Evolutionary conservation across 2,329 filamentous ascomycete genomes (phyloP), one percentile per base, ranked within the genome.

Genomic region (Erysiphe pulchra): DNA sequence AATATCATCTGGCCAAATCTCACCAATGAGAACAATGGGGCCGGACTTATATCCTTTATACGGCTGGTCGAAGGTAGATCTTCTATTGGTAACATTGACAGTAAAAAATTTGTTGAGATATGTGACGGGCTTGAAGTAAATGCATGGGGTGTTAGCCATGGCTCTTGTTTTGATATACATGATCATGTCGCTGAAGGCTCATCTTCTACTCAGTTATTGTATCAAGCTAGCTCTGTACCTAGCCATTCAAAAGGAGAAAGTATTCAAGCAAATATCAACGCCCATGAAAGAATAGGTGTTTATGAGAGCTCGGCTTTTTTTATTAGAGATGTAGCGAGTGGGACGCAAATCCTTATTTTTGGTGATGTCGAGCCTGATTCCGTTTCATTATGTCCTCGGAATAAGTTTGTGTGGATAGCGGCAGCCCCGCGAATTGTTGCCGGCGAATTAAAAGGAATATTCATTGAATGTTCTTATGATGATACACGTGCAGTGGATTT

Each of bases 1-100:
- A 92, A 94, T 56, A 66, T 93, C 47, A 92, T 95, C 46, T 98
- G 90, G 90, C 90, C 90, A 0, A 98, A 98, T 53, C 64, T 98
- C 36, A 92, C 84, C 0, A 87, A 98, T 56, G 90, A 98, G 62
- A 90, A 93, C 59, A 85, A 86, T 32, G 90, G 90, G 20, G 86
- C 86, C 4, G 90, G 90, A 0, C 69, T 98, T 28, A 75, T 98
- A 32, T 93, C 84, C 0, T 95, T 92, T 54, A 77, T 85, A 59
- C 74, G 90, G 14, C 67, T 98, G 10, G 77, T 83, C 5, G 86
- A 94, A 57, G 87, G 86, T 11, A 87, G 87, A 2, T 90, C 87
- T 48, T 77, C 82, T 24, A 66, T 93, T 7, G 86, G 85, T 1
- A 77, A 83, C 50, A 84, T 83, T 1, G 77, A 82, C 20, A 75